Percentiles rank a stretch among this genome's conserved stretches.
Evolutionary conservation across 148 eudicot genomes (phyloP).

Genomic region (Camellia sinensis): DNA sequence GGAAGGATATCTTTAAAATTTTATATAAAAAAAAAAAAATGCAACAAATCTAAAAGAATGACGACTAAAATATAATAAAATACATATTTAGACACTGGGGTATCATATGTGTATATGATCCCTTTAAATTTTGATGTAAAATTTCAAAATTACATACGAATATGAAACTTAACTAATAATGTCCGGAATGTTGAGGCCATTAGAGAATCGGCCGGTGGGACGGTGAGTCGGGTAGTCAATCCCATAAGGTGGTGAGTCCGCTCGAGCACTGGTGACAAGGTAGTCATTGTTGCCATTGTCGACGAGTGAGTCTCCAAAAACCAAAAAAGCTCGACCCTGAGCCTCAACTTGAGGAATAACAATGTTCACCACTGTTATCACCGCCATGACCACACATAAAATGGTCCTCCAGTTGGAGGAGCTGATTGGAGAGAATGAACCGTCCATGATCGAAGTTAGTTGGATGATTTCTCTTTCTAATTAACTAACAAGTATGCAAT

Average conservation of each 20-base stretch:
- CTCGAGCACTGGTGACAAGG: slow-evolving; percentile 17
- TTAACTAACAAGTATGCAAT: not conserved
- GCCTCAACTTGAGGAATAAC: slow-evolving; percentile 1
- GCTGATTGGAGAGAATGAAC: not conserved
- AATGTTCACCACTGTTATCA: not conserved
- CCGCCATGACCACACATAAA: not conserved
- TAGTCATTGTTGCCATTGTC: slow-evolving; percentile 21
- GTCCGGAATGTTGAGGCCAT: slow-evolving; percentile 17
- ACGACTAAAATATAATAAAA: too few relatives aligned
- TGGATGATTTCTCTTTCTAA: not conserved
- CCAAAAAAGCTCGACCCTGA: slow-evolving; percentile 13
- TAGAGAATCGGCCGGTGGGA: slow-evolving; percentile 24
- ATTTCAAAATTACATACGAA: too few relatives aligned
- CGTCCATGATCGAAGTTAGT: not conserved
- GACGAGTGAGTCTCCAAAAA: slow-evolving; percentile 21
- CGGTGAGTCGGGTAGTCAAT: slow-evolving; percentile 21
- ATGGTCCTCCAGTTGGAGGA: not conserved
- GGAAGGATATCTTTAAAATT: too few relatives aligned
- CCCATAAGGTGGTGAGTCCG: slow-evolving; percentile 19
- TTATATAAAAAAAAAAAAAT: too few relatives aligned
- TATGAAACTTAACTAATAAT: slow-evolving; percentile 13
- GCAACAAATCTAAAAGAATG: too few relatives aligned
- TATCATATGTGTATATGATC: too few relatives aligned
- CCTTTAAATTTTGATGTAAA: too few relatives aligned
- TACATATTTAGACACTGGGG: too few relatives aligned